These are phyloP conservation scores for Termitomyces sp. DNA, from an alignment of 768 basidiomycete genomes.

Conservation along the genomic window DNA sequence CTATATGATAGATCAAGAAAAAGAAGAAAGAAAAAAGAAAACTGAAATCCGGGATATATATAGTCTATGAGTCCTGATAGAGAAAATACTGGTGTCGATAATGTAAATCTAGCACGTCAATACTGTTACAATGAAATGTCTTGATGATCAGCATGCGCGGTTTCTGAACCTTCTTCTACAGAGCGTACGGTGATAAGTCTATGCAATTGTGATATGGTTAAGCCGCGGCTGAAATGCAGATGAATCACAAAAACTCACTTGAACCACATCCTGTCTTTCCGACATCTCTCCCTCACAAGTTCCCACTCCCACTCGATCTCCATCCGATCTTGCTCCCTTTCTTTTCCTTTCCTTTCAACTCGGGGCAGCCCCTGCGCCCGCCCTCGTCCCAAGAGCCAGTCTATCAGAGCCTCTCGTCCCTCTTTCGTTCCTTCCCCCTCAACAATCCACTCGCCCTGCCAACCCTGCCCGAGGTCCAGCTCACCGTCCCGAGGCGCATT, in stretches of 20 bases:
- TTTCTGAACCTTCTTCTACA: background rate
- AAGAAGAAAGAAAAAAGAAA: no score
- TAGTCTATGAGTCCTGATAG: background rate
- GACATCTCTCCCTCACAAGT: constrained; percentile 10
- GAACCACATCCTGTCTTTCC: constrained; percentile 9
- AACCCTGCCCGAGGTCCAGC: constrained; percentile 62
- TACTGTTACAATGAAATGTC: background rate
- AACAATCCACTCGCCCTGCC: constrained; percentile 11
- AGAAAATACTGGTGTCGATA: background rate
- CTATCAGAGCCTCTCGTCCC: constrained; percentile 63
- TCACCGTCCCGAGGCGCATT: constrained; percentile 59
- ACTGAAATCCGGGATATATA: background rate
- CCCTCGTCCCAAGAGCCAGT: constrained; percentile 30
- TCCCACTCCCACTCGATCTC: constrained; percentile 12
- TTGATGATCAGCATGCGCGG: background rate
- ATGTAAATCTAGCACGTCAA: background rate
- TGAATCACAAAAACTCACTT: background rate
- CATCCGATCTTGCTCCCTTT: constrained; percentile 29
- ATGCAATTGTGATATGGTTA: background rate
- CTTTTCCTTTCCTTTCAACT: constrained; percentile 60
- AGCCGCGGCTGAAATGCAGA: background rate
- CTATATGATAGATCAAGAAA: background rate
- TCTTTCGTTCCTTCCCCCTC: constrained; percentile 40
- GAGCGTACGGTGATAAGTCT: constrained; percentile 1
- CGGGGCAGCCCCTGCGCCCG: constrained; percentile 52